A percentile compares a stretch with the other conserved stretches of the same genome.
Conservation (phyloP, 805 yeast genomes). For the Kodamaea sagamina region DNA sequence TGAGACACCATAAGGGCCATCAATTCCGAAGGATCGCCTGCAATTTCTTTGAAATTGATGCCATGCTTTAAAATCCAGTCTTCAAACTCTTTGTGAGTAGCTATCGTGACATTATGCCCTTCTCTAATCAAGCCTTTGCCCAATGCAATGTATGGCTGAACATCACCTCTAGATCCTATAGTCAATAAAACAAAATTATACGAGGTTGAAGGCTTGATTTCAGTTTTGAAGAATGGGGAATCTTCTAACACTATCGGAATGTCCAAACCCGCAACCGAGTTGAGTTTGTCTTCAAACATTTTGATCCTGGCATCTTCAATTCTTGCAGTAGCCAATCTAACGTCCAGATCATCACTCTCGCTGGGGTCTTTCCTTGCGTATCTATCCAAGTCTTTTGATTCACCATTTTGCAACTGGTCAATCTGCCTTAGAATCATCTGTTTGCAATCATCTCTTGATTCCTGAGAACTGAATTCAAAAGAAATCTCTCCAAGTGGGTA, state of each 20-base stretch:
- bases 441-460: slow-evolving; percentile 74
- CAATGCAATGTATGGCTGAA: slow-evolving; percentile 93
- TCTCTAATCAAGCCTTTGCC: slow-evolving; percentile 75
- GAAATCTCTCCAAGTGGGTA: slow-evolving; percentile 76
- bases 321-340: slow-evolving; percentile 23
- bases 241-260: slow-evolving; percentile 72
- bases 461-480: slow-evolving; percentile 69
- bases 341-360: slow-evolving; percentile 5
- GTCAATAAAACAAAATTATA: slow-evolving; percentile 71
- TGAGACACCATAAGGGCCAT: slow-evolving; percentile 93
- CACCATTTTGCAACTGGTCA: slow-evolving; percentile 35
- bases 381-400: slow-evolving; percentile 12
- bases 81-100: slow-evolving; percentile 80
- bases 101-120: slow-evolving; percentile 83
- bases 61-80: slow-evolving; percentile 72
- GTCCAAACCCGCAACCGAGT: slow-evolving; percentile 59
- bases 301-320: slow-evolving; percentile 61
- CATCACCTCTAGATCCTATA: slow-evolving; percentile 95
- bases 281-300: slow-evolving; percentile 67
- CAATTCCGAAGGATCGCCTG: slow-evolving; percentile 90
- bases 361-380: background rate
- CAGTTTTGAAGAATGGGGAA: slow-evolving; percentile 54
- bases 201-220: slow-evolving; percentile 53
- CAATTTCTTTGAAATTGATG: slow-evolving; percentile 68
- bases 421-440: slow-evolving; percentile 51